Evolutionary conservation across 1,284 basidiomycete species (phyloP), one percentile per base, ranked within the genome.

Genomic region (Thecaphora thlaspeos): DNA sequence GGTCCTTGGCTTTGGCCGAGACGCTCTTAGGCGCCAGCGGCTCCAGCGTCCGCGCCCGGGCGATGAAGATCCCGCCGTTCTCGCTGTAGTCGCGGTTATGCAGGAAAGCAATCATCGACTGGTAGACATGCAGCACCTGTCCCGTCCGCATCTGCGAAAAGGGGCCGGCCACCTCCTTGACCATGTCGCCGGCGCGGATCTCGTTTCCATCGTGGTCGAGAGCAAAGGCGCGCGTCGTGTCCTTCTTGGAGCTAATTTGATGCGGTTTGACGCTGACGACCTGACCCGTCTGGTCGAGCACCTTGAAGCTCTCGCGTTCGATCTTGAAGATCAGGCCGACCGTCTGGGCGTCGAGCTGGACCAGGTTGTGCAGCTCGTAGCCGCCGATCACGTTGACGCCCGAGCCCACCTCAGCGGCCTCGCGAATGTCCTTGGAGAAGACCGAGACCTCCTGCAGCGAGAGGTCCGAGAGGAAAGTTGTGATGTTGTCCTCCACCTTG

Each of bases 251-350:
- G 50, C 70, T 73, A 68, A 99, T 95, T 78, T 98, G 93, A 64
- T 92, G 90, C 9, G 93, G 91, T 71, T 89, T 88, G n/a, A 97
- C 89, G 7, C 88, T 82, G 19, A 91, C 88, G 22, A 90, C 84
- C 45, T 73, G 66, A 1, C 91, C 90, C 65, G 91, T 89, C 79
- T 97, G 94, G 77, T 98, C 94, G 43, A 98, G 83, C 1, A 99
- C 89, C 54, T 90, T 89, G 84, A 99, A 92, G 9, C 89, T 87
- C 74, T 91, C 90, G 18, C 91, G 87, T 78, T 98, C 95, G 4
- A 94, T 93, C 80, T 95, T 95, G 84, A 89, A 95, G 68, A 98
- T 94, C 56, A 98, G 91, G 76, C 92, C 94, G 23, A 92, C 90
- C 2, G 93, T 95, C 77, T 91, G 89, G 32, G 87, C 83, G 79